These are phyloP conservation scores for Taphrina sp. DNA, from an alignment of 1,139 yeast genomes.

Conservation along the genomic window DNA sequence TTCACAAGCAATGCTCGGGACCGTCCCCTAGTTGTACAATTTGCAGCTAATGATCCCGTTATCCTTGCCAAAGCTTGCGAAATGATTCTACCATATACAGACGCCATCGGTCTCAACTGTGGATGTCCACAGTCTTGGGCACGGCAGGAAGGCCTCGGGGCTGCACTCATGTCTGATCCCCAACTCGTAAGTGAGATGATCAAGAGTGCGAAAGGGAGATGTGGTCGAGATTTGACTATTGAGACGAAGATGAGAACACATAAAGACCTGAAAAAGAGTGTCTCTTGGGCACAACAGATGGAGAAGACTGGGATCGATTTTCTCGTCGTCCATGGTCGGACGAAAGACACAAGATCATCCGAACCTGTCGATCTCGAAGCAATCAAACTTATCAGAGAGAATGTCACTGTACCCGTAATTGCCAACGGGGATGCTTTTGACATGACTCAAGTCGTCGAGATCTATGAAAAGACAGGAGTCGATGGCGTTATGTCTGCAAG, in stretches of 20 bases:
- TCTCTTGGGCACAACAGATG: slow-evolving; percentile 64
- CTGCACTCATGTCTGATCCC: slow-evolving; percentile 84
- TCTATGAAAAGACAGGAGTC: slow-evolving; percentile 65
- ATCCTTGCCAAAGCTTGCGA: slow-evolving; percentile 80
- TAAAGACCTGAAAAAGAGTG: slow-evolving; percentile 64
- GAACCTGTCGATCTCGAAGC: slow-evolving; percentile 82
- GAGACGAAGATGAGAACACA: slow-evolving; percentile 94
- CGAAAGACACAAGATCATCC: slow-evolving; percentile 78
- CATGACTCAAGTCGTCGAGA: slow-evolving; percentile 59
- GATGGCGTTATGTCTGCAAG: slow-evolving; percentile 93
- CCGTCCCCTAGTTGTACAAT: slow-evolving; percentile 76
- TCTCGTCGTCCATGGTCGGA: slow-evolving; percentile 91
- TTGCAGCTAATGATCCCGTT: slow-evolving; percentile 84
- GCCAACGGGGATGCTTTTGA: slow-evolving; percentile 94
- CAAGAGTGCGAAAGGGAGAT: slow-evolving; percentile 68
- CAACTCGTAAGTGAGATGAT: slow-evolving; percentile 83
- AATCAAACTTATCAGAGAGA: slow-evolving; percentile 61
- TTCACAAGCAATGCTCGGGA: slow-evolving; percentile 65
- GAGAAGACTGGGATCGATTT: slow-evolving; percentile 90
- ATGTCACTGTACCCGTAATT: slow-evolving; percentile 72
- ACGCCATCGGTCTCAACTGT: slow-evolving; percentile 92
- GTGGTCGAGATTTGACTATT: slow-evolving; percentile 66
- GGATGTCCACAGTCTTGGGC: slow-evolving; percentile 98
- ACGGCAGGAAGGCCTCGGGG: slow-evolving; percentile 93
- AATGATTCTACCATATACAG: slow-evolving; percentile 86